A percentile compares a stretch with the other conserved stretches of the same genome.
phyloP scores from a whole-genome alignment of 371 early-diverging fungal genomes.

The Umbelopsis sp. region DNA sequence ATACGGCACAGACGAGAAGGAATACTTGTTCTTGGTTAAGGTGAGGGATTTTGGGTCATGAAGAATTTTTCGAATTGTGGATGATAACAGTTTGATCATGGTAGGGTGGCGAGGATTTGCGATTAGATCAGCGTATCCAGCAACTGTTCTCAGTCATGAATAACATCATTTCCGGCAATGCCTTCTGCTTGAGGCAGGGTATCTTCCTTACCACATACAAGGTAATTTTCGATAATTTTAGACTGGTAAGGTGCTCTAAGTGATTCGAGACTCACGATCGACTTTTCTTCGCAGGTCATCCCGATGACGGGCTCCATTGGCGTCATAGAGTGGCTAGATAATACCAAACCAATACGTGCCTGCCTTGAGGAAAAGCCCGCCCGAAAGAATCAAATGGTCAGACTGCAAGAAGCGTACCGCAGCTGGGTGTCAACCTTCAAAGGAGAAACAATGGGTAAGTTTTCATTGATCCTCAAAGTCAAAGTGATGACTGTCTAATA shows the following conservation, averaged over 20 bases:
- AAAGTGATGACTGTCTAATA: slow-evolving; percentile 18
- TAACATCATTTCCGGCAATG: slow-evolving; percentile 57
- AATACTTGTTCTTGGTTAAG: slow-evolving; percentile 76
- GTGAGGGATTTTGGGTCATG: slow-evolving; percentile 21
- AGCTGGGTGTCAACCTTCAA: slow-evolving; percentile 39
- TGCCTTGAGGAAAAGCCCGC: slow-evolving; percentile 45
- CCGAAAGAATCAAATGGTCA: slow-evolving; percentile 28
- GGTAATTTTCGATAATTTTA: slow-evolving; percentile 27
- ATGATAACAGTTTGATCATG: background rate
- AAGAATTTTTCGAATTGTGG: background rate
- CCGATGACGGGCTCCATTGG: slow-evolving; percentile 71
- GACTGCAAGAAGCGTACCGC: slow-evolving; percentile 38
- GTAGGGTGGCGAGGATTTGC: slow-evolving; percentile 82
- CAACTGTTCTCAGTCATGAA: slow-evolving; percentile 81
- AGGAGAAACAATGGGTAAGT: slow-evolving; percentile 49
- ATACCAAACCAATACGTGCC: slow-evolving; percentile 52
- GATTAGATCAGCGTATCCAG: slow-evolving; percentile 80
- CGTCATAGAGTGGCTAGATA: slow-evolving; percentile 66
- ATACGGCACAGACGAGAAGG: slow-evolving; percentile 72
- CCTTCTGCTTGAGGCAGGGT: slow-evolving; percentile 53
- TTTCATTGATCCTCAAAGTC: too few relatives aligned
- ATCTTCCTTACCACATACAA: slow-evolving; percentile 63
- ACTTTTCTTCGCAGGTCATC: slow-evolving; percentile 46
- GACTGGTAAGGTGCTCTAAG: too few relatives aligned
- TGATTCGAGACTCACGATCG: background rate